phyloP scores from a whole-genome alignment of 805 yeast genomes.

The Huiozyma naganishii region DNA sequence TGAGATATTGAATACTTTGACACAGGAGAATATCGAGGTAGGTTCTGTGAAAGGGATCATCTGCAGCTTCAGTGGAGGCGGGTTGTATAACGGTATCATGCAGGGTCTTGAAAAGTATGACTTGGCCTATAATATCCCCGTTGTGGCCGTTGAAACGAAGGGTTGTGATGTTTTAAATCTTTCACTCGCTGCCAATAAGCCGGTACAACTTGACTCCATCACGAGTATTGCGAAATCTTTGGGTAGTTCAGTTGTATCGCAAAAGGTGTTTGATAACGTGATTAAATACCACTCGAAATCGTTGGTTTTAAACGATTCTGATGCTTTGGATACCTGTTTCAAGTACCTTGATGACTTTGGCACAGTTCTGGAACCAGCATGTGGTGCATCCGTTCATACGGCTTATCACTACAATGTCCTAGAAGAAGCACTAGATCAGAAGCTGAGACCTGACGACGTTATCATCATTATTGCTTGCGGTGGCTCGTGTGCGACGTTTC shows the following conservation, averaged over 20 bases:
- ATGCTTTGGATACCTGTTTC: slow-evolving; percentile 43
- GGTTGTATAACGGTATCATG: slow-evolving; percentile 40
- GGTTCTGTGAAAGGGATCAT: slow-evolving; percentile 33
- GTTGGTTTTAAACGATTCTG: slow-evolving; percentile 38
- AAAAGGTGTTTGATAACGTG: slow-evolving; percentile 35
- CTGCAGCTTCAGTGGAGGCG: slow-evolving; percentile 50
- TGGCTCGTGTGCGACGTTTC: slow-evolving; percentile 29
- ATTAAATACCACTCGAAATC: slow-evolving; percentile 30
- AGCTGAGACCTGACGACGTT: slow-evolving; percentile 29
- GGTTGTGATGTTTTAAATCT: slow-evolving; percentile 47
- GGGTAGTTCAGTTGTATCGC: slow-evolving; percentile 48
- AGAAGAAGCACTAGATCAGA: slow-evolving; percentile 4
- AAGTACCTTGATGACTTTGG: slow-evolving; percentile 40
- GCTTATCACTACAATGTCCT: slow-evolving; percentile 27
- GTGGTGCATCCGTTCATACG: slow-evolving; percentile 55
- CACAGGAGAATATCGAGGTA: slow-evolving; percentile 10
- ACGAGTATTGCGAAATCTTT: slow-evolving; percentile 50
- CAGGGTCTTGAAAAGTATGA: slow-evolving; percentile 31
- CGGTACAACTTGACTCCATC: slow-evolving; percentile 34
- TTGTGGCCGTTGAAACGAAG: slow-evolving; percentile 42
- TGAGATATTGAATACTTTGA: slow-evolving; percentile 28
- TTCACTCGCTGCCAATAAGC: slow-evolving; percentile 36
- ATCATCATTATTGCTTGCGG: slow-evolving; percentile 52
- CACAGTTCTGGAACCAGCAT: slow-evolving; percentile 54
- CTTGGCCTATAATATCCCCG: slow-evolving; percentile 27